phyloP scores from a whole-genome alignment of 2,329 filamentous ascomycete species.

The Epichloe uncinata region DNA sequence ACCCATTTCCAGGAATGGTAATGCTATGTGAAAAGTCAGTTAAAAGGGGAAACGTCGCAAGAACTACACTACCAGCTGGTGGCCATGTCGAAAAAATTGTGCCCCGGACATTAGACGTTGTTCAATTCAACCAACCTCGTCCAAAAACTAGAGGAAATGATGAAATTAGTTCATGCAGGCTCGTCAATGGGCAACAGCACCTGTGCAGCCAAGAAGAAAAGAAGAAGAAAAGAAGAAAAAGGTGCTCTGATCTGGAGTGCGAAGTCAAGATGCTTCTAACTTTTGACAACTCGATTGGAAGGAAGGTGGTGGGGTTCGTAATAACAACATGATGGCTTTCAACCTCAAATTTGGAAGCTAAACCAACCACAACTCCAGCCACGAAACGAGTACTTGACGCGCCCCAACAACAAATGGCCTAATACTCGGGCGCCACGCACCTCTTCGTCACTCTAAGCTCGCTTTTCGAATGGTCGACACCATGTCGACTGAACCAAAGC shows the following conservation, averaged over 20 bases:
- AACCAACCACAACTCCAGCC: background rate
- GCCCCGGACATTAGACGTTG: background rate
- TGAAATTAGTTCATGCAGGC: background rate
- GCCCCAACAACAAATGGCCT: background rate
- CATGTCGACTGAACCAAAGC: constrained; percentile 15
- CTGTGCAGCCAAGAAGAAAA: background rate
- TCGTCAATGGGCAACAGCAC: background rate
- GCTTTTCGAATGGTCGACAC: background rate
- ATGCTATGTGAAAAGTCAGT: background rate
- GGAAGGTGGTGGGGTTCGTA: background rate
- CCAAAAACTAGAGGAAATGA: no score
- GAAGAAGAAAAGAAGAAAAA: background rate
- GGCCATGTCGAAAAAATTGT: background rate
- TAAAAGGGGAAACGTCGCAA: background rate
- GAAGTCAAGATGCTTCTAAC: no score
- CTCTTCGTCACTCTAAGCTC: background rate
- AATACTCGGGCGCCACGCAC: background rate
- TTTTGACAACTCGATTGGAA: no score
- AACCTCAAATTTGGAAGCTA: background rate
- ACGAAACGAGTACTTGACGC: background rate
- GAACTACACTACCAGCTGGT: background rate
- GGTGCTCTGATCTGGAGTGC: background rate
- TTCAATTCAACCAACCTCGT: background rate
- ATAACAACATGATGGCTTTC: background rate
- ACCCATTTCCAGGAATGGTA: background rate